Evolutionary conservation across 305 asterid species (phyloP).

Genomic region (Rubia peregrina): DNA sequence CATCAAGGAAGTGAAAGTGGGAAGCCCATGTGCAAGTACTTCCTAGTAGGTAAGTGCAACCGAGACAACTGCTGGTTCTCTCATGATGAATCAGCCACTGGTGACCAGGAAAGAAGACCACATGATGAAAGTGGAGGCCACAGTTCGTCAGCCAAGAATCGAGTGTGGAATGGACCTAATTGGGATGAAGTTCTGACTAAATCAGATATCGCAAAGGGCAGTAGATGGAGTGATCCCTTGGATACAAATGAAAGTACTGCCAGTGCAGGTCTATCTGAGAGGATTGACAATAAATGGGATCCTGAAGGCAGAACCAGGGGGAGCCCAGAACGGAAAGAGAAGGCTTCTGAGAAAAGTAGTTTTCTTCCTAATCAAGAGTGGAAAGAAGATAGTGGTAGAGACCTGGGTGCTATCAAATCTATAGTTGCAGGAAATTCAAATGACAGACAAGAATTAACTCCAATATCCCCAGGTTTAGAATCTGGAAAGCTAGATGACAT

Average conservation of each 20-base stretch:
- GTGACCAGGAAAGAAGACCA: conserved; percentile 37
- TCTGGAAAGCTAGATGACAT: conserved; percentile 29
- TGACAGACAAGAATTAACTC: conserved; percentile 24
- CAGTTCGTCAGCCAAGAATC: conserved; percentile 29
- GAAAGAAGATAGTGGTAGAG: conserved; percentile 31
- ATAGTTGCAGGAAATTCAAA: conserved; percentile 25
- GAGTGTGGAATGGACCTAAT: conserved; percentile 31
- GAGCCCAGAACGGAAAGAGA: conserved; percentile 27
- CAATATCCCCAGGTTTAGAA: conserved; percentile 27
- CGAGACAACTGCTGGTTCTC: conserved; percentile 67
- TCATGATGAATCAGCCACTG: conserved; percentile 49
- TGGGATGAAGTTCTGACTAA: conserved; percentile 33
- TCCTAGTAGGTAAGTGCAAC: conserved; percentile 70
- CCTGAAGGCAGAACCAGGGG: conserved; percentile 32
- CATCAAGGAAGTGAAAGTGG: conserved; percentile 30
- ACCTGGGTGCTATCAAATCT: conserved; percentile 29
- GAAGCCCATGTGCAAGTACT: conserved; percentile 59
- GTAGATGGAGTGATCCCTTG: conserved; percentile 31
- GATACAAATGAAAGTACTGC: conserved; percentile 19
- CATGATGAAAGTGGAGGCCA: conserved; percentile 28
- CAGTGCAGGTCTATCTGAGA: conserved; percentile 23
- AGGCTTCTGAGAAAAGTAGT: conserved; percentile 25
- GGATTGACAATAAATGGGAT: conserved; percentile 24
- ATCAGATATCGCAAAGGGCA: conserved; percentile 26
- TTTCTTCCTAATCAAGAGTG: conserved; percentile 21